phyloP scores from a whole-genome alignment of 306 rosid species.

The Phaseolus lunatus region DNA sequence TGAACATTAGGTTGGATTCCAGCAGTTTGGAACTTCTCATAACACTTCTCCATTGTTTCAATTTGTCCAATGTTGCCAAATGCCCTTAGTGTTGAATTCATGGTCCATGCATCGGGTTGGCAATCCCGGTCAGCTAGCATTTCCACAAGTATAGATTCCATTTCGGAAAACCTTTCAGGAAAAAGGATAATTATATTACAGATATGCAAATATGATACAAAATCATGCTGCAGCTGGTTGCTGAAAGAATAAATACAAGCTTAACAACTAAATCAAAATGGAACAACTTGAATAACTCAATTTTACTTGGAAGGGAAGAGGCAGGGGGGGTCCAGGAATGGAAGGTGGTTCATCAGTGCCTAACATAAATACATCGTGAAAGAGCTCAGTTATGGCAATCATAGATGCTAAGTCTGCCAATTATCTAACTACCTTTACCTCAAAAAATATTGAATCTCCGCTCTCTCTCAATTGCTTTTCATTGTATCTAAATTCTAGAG shows the following conservation, averaged over 20 bases:
- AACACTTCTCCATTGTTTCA: constrained; percentile 95
- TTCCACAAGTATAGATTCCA: constrained; percentile 81
- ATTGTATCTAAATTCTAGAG: background rate
- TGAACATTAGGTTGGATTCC: constrained; percentile 87
- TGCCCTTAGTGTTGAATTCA: constrained; percentile 94
- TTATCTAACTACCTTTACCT: constrained; percentile 14
- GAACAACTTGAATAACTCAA: constrained; percentile 3
- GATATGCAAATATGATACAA: constrained; percentile 19
- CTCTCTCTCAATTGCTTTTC: constrained; percentile 12
- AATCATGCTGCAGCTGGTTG: constrained; percentile 50
- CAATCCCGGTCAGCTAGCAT: constrained; percentile 73
- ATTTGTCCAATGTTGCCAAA: constrained; percentile 84
- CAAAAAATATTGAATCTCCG: constrained; percentile 2
- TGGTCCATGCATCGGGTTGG: constrained; percentile 91
- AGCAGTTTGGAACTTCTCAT: constrained; percentile 78
- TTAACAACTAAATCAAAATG: background rate
- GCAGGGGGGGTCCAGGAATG: constrained; percentile 1
- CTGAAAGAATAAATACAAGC: constrained; percentile 21
- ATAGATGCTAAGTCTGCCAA: background rate
- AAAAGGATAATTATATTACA: constrained; percentile 42
- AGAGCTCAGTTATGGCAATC: constrained; percentile 21
- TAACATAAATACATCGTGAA: background rate
- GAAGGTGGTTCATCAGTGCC: constrained; percentile 9
- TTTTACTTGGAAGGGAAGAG: constrained; percentile 27
- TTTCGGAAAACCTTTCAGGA: constrained; percentile 76